Evolutionary conservation across 345 rosid species (phyloP), one percentile per base, ranked within the genome.

Genomic region (Salix dunnii): DNA sequence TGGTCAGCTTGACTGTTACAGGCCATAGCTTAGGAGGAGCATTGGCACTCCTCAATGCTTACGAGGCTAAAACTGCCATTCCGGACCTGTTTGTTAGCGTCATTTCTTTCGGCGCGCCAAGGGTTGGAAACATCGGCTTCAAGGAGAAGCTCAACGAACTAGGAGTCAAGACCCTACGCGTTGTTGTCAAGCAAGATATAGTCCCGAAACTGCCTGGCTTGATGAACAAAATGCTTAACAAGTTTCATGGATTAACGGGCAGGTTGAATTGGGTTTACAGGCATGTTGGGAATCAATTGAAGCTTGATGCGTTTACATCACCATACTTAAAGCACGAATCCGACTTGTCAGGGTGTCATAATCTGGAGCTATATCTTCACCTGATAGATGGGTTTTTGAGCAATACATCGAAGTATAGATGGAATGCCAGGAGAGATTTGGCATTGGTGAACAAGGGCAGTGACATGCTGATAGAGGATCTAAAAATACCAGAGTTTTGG

Each of bases 11-110:
- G 40, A 91, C 92, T 1, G 67, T 85, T 11, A 87, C 88, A 3
- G 94, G 91, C 3, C 91, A 90, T 72, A 86, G 90, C 82, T 78
- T 89, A 2, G 94, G 92, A 6, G 94, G 92, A 0, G 94, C 92
- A 17, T 67, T 90, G 64, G 90, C 94, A 1, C 86, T 88, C 2
- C 80, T 90, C 67, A 90, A 84, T 9, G 92, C 92, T 28, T 83
- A 88, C 10, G 89, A 90, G 38, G 90, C 88, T 0, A 88, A 85
- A 6, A 80, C 77, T 79, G 76, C 82, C 25, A 76, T 87, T 60
- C 88, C 91, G 0, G 81, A 27, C 30, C 71, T 87, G 14, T 77
- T 67, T 68, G 80, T 90, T 40, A 85, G 82, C 53, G 92, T 90
- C 48, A 74, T 90, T 35, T 86, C 94, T 0, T 90, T 86, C 25